phyloP scores from a whole-genome alignment of 352 stramenopile species.

The Phytophthora crassamura region DNA sequence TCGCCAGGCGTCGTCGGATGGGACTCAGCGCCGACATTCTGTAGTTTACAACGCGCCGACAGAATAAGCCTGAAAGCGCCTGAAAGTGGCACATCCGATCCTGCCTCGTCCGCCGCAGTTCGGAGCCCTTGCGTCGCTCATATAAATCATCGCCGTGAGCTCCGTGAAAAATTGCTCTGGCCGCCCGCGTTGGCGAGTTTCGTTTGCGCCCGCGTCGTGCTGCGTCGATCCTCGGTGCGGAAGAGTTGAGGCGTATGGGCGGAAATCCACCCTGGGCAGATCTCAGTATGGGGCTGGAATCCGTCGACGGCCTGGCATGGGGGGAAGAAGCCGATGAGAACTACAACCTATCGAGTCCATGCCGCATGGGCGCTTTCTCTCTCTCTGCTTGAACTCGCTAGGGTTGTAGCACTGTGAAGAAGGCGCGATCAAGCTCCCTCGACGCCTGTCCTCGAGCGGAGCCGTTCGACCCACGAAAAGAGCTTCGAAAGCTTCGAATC shows the following conservation, averaged over 20 bases:
- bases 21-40: slow-evolving; percentile 1
- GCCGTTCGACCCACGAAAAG: slow-evolving; percentile 24
- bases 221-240: too few species aligned
- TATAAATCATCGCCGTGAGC: slow-evolving; percentile 26
- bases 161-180: slow-evolving; percentile 21
- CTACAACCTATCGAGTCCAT: background rate
- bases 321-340: slow-evolving; percentile 15
- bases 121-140: slow-evolving; percentile 26
- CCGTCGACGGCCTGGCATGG: background rate
- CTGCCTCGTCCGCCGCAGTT: slow-evolving; percentile 6
- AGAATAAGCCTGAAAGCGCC: slow-evolving; percentile 20
- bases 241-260: too few species aligned
- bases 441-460: slow-evolving; percentile 19
- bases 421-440: background rate
- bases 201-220: background rate
- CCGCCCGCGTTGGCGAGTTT: slow-evolving; percentile 17
- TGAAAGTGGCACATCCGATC: slow-evolving; percentile 3
- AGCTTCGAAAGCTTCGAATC: slow-evolving; percentile 17
- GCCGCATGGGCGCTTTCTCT: too few species aligned
- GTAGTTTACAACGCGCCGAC: slow-evolving; percentile 21
- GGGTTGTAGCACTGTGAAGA: too few species aligned
- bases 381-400: background rate
- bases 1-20: background rate
- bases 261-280: background rate
- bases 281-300: slow-evolving; percentile 18